phyloP scores from a whole-genome alignment of 208 protist genomes.

The Trypanosoma lewisi region DNA sequence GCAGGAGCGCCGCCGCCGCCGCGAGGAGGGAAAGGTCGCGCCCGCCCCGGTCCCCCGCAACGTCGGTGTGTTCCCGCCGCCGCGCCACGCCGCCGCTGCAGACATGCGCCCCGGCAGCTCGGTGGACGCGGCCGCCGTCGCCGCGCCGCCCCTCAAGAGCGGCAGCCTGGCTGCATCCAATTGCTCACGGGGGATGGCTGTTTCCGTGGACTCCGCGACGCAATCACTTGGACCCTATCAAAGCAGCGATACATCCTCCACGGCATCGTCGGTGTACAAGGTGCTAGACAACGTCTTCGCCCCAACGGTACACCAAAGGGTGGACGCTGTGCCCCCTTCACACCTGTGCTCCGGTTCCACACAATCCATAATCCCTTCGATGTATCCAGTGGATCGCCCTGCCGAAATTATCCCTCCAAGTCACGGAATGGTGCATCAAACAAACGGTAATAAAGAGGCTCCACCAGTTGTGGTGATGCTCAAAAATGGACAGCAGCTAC shows the following conservation, averaged over 20 bases:
- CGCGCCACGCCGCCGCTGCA: neutral
- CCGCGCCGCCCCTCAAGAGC: neutral
- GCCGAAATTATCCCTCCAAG: neutral
- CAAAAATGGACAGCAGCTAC: conserved; percentile 12
- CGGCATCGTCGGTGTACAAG: conserved; percentile 1
- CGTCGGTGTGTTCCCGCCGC: neutral
- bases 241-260: conserved; percentile 6
- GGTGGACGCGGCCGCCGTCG: neutral
- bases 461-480: conserved; percentile 5
- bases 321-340: neutral
- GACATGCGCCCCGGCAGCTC: neutral
- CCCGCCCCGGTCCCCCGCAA: neutral
- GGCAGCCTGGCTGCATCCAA: neutral
- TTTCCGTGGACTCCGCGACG: neutral
- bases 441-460: neutral
- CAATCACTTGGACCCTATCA: conserved; percentile 2
- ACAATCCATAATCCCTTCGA: neutral
- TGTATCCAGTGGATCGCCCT: neutral
- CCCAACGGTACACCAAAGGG: neutral
- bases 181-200: neutral
- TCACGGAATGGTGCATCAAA: neutral
- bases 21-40: conserved; percentile 32
- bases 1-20: conserved; percentile 65
- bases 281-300: conserved; percentile 4
- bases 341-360: neutral